Evolutionary conservation across 345 rosid species (phyloP).

Genomic region (Citrus trifoliata): DNA sequence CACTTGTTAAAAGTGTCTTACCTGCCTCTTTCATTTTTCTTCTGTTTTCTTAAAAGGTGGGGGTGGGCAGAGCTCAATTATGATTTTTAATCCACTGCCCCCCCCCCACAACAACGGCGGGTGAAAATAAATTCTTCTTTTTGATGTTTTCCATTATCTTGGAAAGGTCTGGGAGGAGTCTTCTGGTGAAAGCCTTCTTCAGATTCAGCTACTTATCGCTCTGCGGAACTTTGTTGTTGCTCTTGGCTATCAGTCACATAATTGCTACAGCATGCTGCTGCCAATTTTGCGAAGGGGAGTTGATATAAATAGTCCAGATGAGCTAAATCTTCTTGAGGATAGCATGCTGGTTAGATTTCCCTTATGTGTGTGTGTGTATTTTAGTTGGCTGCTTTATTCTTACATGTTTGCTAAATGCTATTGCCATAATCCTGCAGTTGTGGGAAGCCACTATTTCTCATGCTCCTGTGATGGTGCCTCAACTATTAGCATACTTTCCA

Average conservation of each 20-base stretch:
- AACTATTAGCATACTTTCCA: conserved; percentile 70
- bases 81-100: no score
- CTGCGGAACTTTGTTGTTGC: conserved; percentile 85
- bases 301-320: conserved; percentile 83
- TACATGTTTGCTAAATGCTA: conserved; percentile 17
- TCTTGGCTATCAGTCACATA: conserved; percentile 83
- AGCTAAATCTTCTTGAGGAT: conserved; percentile 92
- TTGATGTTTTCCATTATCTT: conserved; percentile 6
- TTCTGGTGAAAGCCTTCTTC: conserved; percentile 92
- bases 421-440: conserved; percentile 53
- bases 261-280: conserved; percentile 67
- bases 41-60: background rate
- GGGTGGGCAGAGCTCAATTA: no score
- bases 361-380: background rate
- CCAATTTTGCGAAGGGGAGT: conserved; percentile 90
- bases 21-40: background rate
- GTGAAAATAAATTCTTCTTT: background rate
- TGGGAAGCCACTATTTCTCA: conserved; percentile 93
- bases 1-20: background rate
- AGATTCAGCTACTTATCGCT: conserved; percentile 96
- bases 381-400: conserved; percentile 16
- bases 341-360: conserved; percentile 72
- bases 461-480: conserved; percentile 93
- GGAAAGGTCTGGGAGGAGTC: conserved; percentile 95
- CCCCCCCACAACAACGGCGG: no score